Evolutionary conservation across 345 rosid genomes (phyloP).

Genomic region (Eucalyptus lansdowneana): DNA sequence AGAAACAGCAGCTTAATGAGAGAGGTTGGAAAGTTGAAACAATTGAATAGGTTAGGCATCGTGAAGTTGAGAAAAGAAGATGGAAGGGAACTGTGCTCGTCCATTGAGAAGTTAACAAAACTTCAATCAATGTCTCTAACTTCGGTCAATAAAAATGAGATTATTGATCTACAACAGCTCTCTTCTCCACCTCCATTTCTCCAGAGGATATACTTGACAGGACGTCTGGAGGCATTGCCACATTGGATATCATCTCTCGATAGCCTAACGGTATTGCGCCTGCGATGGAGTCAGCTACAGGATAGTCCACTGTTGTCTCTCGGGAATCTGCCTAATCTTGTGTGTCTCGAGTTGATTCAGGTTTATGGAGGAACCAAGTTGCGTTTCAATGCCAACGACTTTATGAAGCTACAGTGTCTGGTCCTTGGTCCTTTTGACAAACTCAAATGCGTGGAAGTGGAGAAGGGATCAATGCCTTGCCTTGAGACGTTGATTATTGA

Average conservation of each 20-base stretch:
- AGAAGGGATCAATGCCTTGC: too few species aligned
- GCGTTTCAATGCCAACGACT: accelerated
- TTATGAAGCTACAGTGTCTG: too few species aligned
- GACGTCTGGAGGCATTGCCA: too few species aligned
- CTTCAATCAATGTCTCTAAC: constrained; percentile 19
- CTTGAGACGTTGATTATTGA: not conserved
- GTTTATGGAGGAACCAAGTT: too few species aligned
- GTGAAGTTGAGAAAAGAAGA: constrained; percentile 17
- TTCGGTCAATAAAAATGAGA: constrained; percentile 3
- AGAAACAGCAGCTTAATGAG: not conserved
- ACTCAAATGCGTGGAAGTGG: too few species aligned
- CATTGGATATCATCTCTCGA: too few species aligned
- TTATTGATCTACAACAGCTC: constrained; percentile 12
- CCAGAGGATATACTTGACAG: too few species aligned
- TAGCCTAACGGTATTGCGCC: too few species aligned
- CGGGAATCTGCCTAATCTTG: too few species aligned
- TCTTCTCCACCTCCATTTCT: not conserved
- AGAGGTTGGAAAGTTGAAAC: constrained; percentile 19
- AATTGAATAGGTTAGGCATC: constrained; percentile 24
- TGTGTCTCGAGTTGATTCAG: too few species aligned
- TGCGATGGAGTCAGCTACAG: accelerated
- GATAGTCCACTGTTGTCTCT: too few species aligned
- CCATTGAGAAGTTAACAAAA: constrained; percentile 3
- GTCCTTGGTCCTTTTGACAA: too few species aligned
- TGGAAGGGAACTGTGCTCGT: constrained; percentile 13